Evolutionary conservation across 2,329 filamentous ascomycete genomes (phyloP).

Genomic region (Colletotrichum sp.): DNA sequence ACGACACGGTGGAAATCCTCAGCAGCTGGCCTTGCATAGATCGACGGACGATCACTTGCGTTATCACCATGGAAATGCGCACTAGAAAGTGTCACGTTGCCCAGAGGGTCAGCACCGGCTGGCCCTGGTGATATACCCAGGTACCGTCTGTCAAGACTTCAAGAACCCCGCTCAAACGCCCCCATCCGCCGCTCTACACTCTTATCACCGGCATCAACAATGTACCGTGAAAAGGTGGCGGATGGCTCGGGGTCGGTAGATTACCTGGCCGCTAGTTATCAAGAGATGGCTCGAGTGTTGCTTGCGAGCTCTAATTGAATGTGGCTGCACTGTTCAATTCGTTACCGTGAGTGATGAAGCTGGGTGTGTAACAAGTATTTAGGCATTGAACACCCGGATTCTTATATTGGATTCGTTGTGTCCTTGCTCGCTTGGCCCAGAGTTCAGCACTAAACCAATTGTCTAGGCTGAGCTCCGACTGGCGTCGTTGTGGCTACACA

Average conservation of each 20-base stretch:
- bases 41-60: slow-evolving; percentile 10
- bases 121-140: neutral
- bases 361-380: neutral
- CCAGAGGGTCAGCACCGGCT: neutral
- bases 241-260: neutral
- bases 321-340: neutral
- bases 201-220: neutral
- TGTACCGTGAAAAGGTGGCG: neutral
- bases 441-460: neutral
- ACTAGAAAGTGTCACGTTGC: neutral
- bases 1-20: neutral
- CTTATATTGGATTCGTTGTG: neutral
- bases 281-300: neutral
- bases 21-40: neutral
- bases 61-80: neutral
- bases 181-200: neutral
- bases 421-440: neutral
- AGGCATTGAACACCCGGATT: neutral
- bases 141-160: neutral
- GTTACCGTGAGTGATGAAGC: neutral
- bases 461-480: neutral
- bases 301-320: neutral
- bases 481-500: neutral
- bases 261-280: neutral
- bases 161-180: neutral